These are phyloP conservation scores for Blepharisma japonicum DNA, from an alignment of 73 alveolate genomes.

Conservation along the genomic window DNA sequence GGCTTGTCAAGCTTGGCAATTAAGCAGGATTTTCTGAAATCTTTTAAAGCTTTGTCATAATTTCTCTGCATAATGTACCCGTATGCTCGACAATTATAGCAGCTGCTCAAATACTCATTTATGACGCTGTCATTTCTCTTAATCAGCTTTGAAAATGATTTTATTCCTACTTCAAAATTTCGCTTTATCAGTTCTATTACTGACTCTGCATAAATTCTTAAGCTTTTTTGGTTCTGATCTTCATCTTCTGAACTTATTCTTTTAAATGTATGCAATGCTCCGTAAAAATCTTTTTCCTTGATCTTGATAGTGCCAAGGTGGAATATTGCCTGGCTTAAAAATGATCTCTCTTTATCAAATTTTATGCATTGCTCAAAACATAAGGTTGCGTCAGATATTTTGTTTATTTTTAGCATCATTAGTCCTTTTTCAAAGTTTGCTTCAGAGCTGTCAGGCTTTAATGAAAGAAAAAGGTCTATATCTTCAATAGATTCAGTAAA, in stretches of 20 bases:
- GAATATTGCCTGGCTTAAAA: background rate
- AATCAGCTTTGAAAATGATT: background rate
- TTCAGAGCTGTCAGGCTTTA: background rate
- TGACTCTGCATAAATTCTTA: conserved; percentile 9
- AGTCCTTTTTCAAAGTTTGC: background rate
- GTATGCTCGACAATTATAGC: conserved; percentile 52
- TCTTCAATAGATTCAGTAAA: background rate
- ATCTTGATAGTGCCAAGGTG: conserved; percentile 2
- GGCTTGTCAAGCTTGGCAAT: background rate
- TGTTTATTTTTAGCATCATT: background rate
- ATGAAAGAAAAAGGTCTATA: background rate
- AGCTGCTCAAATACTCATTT: background rate
- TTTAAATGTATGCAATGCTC: conserved; percentile 10
- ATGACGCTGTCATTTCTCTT: background rate
- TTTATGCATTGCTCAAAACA: conserved; percentile 22
- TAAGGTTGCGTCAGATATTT: background rate
- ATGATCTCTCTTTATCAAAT: background rate
- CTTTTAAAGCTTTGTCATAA: conserved; percentile 51
- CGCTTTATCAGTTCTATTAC: background rate
- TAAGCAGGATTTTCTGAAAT: background rate
- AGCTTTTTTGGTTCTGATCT: background rate
- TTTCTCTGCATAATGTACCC: conserved; percentile 50
- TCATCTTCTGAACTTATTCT: background rate
- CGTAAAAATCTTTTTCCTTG: conserved; percentile 15
- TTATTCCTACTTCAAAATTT: conserved; percentile 10